Base-by-base conservation (phyloP, 345 rosid species). In the Atalantia buxifolia region DNA sequence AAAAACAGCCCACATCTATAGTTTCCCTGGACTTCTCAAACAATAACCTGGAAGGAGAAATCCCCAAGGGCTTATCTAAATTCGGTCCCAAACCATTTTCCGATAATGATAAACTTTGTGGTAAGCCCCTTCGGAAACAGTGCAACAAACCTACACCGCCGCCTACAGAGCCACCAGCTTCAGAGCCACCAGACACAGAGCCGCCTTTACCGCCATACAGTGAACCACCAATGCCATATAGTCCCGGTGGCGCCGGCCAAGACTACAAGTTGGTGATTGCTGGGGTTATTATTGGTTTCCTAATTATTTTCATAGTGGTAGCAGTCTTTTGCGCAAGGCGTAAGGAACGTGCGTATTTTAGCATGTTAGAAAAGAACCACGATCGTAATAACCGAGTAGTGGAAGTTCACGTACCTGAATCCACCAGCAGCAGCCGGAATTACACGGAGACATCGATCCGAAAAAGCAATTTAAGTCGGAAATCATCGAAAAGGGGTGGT, bases 1-100 rank as follows among this genome's bases (percentile, higher is more conserved):
- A 84, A 70, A 81, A 68, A 59, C 57, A 78, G 0, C 79, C 78
- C 33, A 40, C 82, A 56, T 30, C 48, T 45, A 14, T 89, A 7
- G 74, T 63, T 30, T 78, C 85, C 4, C 18, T 95, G 19, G 86
- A 92, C 77, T n/a, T 93, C 18, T 83, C 96, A 5, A 4, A 69
- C 77, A 95, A 95, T 85, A 38, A 79, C 4, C 87, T 95, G n/a
- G 86, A 83, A 83, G 98, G 98, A 53, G 42, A 78, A 63, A 82
- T 95, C 53, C 98, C 98, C 0, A 70, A 31, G 7, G 77, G 81
- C 77, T 40, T 82, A 18, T 55, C 85, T 10, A 77, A 67, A 70
- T 87, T 91, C 69, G 14, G 48, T 1, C 73, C 75, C 31, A 50
- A 42, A n/a, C 9, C 88, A 1, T 87, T 93, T 42, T 14, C 50